These are phyloP conservation scores for Hyaloscypha hepaticicola DNA, from an alignment of 495 filamentous ascomycete species.

Conservation along the genomic window DNA sequence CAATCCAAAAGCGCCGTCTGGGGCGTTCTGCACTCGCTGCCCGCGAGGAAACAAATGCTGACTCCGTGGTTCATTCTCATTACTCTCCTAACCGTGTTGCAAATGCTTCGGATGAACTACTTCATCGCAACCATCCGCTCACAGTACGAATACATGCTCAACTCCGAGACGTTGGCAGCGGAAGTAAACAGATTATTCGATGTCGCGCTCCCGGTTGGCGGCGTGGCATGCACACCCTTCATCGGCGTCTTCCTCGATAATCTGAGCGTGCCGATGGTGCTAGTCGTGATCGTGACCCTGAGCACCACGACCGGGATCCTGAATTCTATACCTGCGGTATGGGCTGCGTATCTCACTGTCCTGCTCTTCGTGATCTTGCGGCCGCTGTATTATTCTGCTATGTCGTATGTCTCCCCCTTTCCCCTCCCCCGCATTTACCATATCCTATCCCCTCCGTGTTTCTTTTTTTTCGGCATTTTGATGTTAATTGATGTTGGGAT, in stretches of 20 bases:
- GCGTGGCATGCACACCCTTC: constrained; percentile 80
- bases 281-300: constrained; percentile 64
- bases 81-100: constrained; percentile 79
- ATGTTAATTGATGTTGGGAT: too few relatives aligned
- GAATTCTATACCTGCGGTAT: constrained; percentile 64
- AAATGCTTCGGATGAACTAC: constrained; percentile 96
- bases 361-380: constrained; percentile 74
- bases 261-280: constrained; percentile 67
- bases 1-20: constrained; percentile 69
- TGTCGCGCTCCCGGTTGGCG: constrained; percentile 80
- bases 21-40: constrained; percentile 81
- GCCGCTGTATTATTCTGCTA: constrained; percentile 73
- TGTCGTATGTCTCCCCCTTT: constrained; percentile 39
- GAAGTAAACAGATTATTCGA: constrained; percentile 84
- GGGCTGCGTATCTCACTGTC: constrained; percentile 73
- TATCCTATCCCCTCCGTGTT: too few relatives aligned
- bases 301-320: constrained; percentile 78
- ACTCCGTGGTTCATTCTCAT: constrained; percentile 88
- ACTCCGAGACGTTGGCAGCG: constrained; percentile 52
- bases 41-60: constrained; percentile 69
- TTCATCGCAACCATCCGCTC: constrained; percentile 87
- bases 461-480: too few relatives aligned
- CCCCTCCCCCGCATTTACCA: neutral
- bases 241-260: constrained; percentile 81
- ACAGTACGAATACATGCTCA: constrained; percentile 79